Evolutionary conservation across 192 early-diverging fungal genomes (phyloP), one percentile per base, ranked within the genome.

Genomic region (Umbelopsis isabellina): DNA sequence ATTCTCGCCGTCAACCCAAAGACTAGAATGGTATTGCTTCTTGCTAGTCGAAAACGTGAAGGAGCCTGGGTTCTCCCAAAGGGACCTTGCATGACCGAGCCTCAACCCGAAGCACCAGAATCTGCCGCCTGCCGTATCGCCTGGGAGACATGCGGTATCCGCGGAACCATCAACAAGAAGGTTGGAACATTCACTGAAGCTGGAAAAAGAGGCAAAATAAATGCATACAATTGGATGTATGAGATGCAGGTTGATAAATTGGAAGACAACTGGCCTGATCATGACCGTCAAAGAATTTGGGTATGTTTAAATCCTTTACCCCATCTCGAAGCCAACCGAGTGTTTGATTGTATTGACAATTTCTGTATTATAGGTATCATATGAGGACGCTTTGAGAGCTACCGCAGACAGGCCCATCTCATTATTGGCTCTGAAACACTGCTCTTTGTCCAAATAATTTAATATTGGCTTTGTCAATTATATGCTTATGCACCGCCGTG

Each of bases 141-240:
- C 20, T 65, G 49, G 45, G 67, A 78, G 23, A 47, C 69, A 44
- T 51, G 64, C 9, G 71, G 76, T 73, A 35, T 78, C 12, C 15
- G 65, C 2, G 65, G 68, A 20, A 23, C 16, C 8, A 23, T 73
- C 3, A 55, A 12, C 1, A 27, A 52, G 45, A 49, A 68, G 27
- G 64, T 78, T 18, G 76, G 76, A 22, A 70, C 69, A 1, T 78
- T 70, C 46, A 73, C 72, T 2, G 72, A 73, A 44, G 76, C 76
- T 27, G 73, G 73, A 64, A 78, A 78, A n/a, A 78, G 41, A 47
- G 76, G 76, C 2, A 78, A 71, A 30, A 78, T 73, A 13, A 72
- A 70, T 41, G 76, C 71, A 6, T 72, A 78, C 55, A 72, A 78
- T 55, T 73, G 71, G 64, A 73, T 78, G 64, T 78, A 64, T 66